Base-by-base conservation (phyloP, 2,329 filamentous ascomycete species). In the Talaromyces rugulosus region DNA sequence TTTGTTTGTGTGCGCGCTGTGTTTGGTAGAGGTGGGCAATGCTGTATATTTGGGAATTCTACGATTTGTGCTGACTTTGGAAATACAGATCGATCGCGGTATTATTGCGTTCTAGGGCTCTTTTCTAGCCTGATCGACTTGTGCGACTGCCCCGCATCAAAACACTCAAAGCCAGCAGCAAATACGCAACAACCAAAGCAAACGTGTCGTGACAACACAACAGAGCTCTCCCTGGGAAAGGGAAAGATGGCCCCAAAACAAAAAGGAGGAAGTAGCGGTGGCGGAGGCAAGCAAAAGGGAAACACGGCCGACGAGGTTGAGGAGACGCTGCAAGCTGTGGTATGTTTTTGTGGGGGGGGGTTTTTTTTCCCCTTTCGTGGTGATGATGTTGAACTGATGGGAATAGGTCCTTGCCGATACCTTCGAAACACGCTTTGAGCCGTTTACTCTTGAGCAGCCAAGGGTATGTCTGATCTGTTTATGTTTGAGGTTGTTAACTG, bases 391-490 rank as follows among this genome's bases (percentile, higher is more conserved):
- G 59, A 31, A 44, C 4, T 55, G 54, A 50, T 42, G 18, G 23
- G 23, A 23, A 23, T 71, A 95, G 90, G 84, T 99, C 63, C 87
- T 99, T 66, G 90, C 94, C 67, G 95, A 99, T 81, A 93, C 92
- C 0, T 99, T 96, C 75, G 93, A 98, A 77, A 92, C 92, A 55
- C 84, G 92, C 75, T 99, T 96, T 78, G 86, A 84, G 69, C 95
- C 95, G 0, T 95, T 98, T 72, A 94, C 92, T 0, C 80, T 96
- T 62, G 91, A 96, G 74, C 90, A 86, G 68, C 95, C 95, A 72
- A 86, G 95, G 82, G 92, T 95, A 83, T 71, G 85, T 77, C 14
- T n/a, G 44, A 28, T 33, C 14, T 47, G 16, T 18, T 11, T 30
- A 18, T 16, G 23, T 28, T 54, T 8, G 28, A 12, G 27, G 14